Evolutionary conservation across 345 rosid genomes (phyloP).

Genomic region (Citrus hindsii): DNA sequence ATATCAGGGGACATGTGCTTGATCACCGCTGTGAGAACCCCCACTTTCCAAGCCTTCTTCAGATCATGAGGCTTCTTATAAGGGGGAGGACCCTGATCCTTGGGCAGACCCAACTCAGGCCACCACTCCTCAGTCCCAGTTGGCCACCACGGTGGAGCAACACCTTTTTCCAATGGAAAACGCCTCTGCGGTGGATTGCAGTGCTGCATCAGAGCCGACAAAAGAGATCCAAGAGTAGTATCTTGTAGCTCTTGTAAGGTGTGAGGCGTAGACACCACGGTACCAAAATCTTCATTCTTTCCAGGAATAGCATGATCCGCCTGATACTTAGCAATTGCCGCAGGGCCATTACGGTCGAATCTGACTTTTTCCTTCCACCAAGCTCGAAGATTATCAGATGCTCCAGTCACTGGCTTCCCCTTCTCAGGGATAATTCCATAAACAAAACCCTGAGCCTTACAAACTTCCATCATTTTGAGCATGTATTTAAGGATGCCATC

Average conservation of each 20-base stretch:
- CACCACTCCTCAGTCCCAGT: constrained; percentile 79
- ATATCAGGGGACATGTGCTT: constrained; percentile 82
- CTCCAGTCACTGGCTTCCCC: constrained; percentile 82
- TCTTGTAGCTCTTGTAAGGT: constrained; percentile 75
- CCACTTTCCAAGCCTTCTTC: constrained; percentile 82
- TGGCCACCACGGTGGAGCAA: constrained; percentile 92
- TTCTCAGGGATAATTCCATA: constrained; percentile 88
- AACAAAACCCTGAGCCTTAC: constrained; percentile 85
- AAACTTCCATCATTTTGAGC: constrained; percentile 91
- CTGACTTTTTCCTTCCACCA: constrained; percentile 94
- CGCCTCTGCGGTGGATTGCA: constrained; percentile 86
- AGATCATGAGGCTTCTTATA: constrained; percentile 87
- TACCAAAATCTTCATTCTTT: constrained; percentile 27
- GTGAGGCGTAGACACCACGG: constrained; percentile 44
- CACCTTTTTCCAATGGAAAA: constrained; percentile 78
- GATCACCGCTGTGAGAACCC: constrained; percentile 76
- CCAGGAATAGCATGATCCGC: constrained; percentile 47
- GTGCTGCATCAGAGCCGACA: constrained; percentile 82
- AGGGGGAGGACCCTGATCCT: constrained; percentile 68
- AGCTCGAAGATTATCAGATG: constrained; percentile 75
- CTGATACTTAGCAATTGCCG: constrained; percentile 65
- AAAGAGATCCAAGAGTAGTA: constrained; percentile 78
- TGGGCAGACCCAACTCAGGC: constrained; percentile 56
- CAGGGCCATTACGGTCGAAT: constrained; percentile 82
- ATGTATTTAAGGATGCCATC: constrained; percentile 78